Evolutionary conservation across 2,329 filamentous ascomycete genomes (phyloP), one percentile per base, ranked within the genome.

Genomic region (Bipolaris bicolor): DNA sequence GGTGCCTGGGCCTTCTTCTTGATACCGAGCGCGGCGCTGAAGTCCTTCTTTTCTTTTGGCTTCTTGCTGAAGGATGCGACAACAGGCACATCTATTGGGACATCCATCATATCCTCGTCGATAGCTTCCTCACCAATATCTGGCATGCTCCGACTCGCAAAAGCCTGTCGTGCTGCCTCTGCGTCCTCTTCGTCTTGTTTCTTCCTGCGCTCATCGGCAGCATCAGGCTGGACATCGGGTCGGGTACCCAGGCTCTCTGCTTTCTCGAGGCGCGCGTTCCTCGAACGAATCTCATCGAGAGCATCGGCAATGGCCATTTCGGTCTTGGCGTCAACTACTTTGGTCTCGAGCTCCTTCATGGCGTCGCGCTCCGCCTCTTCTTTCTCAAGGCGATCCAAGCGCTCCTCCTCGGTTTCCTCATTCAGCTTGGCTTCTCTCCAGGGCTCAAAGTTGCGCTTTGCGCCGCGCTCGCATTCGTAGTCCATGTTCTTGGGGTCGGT

Each of bases 261-360:
- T 63, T 90, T 84, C 76, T 96, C 91, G 48, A 95, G 87, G 62
- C 92, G 83, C 7, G 95, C 95, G 78, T 99, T 99, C 63, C 94
- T 82, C 50, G 91, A 94, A 54, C 94, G 84, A 55, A 99, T 97
- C 79, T 97, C 93, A 76, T 99, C 95, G 53, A 99, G 80, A 7
- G 93, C 94, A 80, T 99, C 95, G 1, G 95, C 95, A 43, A 97
- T 91, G 16, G 90, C 91, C 93, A 99, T 99, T 78, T 99, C 95
- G 39, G 90, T 84, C 80, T 95, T 93, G 1, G 93, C 93, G 75
- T 99, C 95, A 20, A 90, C 80, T 53, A 94, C 97, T 80, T 98
- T 98, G 62, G 90, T 89, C 79, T 99, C 95, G 45, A 99, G 79
- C 73, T 97, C 93, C 55, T 90, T 90, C 96, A 99, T 99, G 20